Base-by-base conservation (phyloP, 2,329 filamentous ascomycete genomes). In the Colletotrichum eleusines region DNA sequence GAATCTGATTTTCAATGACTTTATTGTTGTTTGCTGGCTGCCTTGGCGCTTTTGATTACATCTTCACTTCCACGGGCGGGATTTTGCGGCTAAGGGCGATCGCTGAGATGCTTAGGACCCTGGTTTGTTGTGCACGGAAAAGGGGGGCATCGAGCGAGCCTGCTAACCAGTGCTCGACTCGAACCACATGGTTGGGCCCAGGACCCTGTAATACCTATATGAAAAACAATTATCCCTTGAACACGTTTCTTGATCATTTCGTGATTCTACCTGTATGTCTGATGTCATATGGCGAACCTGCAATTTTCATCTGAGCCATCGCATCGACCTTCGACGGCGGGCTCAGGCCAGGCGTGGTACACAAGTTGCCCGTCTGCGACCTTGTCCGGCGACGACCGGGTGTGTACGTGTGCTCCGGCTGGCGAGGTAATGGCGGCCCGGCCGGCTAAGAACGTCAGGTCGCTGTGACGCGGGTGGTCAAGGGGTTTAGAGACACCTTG, bases 1-100 rank as follows among this genome's bases (percentile, higher is more conserved):
- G 68, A 71, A 67, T 53, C 63, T 53, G 40, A 67, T 67, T 51
- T 51, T 62, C 57, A 44, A 71, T 46, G 57, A 67, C 26, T 61
- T 54, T 54, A 28, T 57, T 51, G 55, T 28, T n/a, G 33, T 28
- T 50, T 26, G 20, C 48, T 62, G 62, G 6, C 28, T 3, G 31
- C 40, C 26, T 69, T 20, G 16, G 44, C 28, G 31, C 48, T 58
- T 40, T 55, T 40, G 9, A n/a, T 61, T 38, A 38, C 12, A 31
- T n/a, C 28, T 26, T 54, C 40, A 23, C 12, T 66, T 55, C 20
- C 28, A 50, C 55, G 46, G 11, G 23, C 40, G 26, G 31, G 42
- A 51, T 18, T 28, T 46, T 53, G 55, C 44, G 54, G 48, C 16
- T 9, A 33, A 28, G 48, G 44, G 44, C 44, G 31, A 46, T 35